Conservation (phyloP, 345 rosid genomes). For the Gossypium rotundifolium region DNA sequence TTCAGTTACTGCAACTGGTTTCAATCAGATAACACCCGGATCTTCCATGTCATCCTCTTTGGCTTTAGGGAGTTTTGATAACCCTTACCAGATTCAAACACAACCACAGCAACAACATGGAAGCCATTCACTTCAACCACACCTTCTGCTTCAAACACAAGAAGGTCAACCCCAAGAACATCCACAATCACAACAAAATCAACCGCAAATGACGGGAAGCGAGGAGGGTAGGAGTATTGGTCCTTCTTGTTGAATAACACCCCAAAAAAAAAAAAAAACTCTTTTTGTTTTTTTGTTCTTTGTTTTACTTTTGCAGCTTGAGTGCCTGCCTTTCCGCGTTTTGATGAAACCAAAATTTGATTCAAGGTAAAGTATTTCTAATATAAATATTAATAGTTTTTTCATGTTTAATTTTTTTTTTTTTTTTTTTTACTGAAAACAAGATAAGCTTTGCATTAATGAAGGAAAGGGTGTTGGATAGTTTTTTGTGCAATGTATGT, state of each 20-base stretch:
- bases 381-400: too few species aligned
- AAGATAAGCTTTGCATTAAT: too few species aligned
- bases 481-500: too few species aligned
- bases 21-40: slow-evolving; percentile 2
- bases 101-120: slow-evolving; percentile 24
- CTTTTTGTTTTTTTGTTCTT: background rate
- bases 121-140: slow-evolving; percentile 38
- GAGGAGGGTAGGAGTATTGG: slow-evolving; percentile 41
- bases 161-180: slow-evolving; percentile 22
- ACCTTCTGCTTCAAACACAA: slow-evolving; percentile 50
- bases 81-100: slow-evolving; percentile 46
- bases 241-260: slow-evolving; percentile 29
- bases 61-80: slow-evolving; percentile 30
- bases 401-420: too few species aligned
- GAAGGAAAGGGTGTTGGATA: too few species aligned
- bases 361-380: background rate
- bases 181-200: slow-evolving; percentile 26
- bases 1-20: slow-evolving; percentile 7
- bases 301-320: background rate
- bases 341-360: slow-evolving; percentile 11
- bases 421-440: background rate
- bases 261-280: too few species aligned
- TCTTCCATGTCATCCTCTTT: slow-evolving; percentile 9
- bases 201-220: slow-evolving; percentile 41
- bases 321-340: background rate